These are phyloP conservation scores for Trifolium subterraneum DNA, from an alignment of 306 rosid genomes.

Conservation along the genomic window DNA sequence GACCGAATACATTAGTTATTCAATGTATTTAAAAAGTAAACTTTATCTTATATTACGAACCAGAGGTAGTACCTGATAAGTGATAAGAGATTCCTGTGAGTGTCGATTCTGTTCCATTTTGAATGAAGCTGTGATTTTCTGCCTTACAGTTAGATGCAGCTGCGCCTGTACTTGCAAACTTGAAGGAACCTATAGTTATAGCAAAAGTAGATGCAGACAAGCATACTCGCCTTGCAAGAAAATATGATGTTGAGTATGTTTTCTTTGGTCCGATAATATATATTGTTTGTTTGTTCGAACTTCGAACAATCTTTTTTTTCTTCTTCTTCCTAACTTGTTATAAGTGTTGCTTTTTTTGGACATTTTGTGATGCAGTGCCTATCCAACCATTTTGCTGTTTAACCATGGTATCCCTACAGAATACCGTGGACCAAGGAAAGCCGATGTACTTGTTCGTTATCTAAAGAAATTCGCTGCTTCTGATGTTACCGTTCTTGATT, in stretches of 20 bases:
- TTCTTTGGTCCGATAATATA: not conserved
- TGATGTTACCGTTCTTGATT: conserved; percentile 82
- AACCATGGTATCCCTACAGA: conserved; percentile 77
- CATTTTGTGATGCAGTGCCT: conserved; percentile 63
- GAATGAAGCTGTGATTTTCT: conserved; percentile 20
- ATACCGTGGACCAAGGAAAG: conserved; percentile 90
- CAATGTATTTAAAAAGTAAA: no score
- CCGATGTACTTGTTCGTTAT: conserved; percentile 79
- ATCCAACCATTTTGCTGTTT: conserved; percentile 79
- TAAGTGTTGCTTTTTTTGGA: conserved; percentile 23
- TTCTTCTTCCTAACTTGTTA: conserved; percentile 9
- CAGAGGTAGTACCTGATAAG: not conserved
- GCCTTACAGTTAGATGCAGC: conserved; percentile 86
- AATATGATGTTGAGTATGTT: conserved; percentile 78
- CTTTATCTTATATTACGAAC: no score
- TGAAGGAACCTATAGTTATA: conserved; percentile 77
- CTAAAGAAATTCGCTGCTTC: conserved; percentile 88
- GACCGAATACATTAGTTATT: no score
- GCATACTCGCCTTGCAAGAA: conserved; percentile 64
- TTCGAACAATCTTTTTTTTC: not conserved
- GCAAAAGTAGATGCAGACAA: conserved; percentile 93
- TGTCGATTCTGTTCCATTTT: conserved; percentile 19
- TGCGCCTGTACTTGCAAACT: conserved; percentile 75
- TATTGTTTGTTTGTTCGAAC: not conserved
- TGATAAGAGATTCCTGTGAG: not conserved